phyloP scores from a whole-genome alignment of 345 rosid species.

The Pistacia integerrima region DNA sequence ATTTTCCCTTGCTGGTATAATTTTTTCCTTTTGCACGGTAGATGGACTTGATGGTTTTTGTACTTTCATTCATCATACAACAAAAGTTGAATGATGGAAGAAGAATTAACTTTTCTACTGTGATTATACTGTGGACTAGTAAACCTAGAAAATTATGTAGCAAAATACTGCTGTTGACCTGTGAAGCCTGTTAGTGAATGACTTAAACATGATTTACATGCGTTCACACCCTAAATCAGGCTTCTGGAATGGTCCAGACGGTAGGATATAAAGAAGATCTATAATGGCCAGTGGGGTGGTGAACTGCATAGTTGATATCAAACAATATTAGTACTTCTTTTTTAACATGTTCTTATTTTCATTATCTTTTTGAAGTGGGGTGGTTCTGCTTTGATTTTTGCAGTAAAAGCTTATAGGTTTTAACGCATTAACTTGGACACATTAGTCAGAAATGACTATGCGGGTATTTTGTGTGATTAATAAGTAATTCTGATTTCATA shows the following conservation, averaged over 20 bases:
- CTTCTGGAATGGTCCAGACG: background rate
- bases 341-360: slow-evolving; percentile 1
- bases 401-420: background rate
- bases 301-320: background rate
- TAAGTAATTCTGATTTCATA: slow-evolving; percentile 1
- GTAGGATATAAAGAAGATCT: background rate
- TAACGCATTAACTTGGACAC: background rate
- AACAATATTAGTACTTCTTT: background rate
- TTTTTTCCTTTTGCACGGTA: no score
- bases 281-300: background rate
- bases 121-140: no score
- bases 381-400: background rate
- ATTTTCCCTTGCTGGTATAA: no score
- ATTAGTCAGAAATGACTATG: background rate
- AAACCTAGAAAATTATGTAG: no score
- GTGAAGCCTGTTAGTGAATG: no score
- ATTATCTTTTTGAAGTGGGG: background rate
- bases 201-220: no score
- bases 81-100: no score
- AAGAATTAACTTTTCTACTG: no score
- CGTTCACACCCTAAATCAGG: background rate
- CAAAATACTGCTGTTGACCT: no score
- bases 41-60: no score
- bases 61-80: no score
- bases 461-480: background rate